These are phyloP conservation scores for Beauveria australis DNA, from an alignment of 2,329 filamentous ascomycete genomes.

Conservation along the genomic window DNA sequence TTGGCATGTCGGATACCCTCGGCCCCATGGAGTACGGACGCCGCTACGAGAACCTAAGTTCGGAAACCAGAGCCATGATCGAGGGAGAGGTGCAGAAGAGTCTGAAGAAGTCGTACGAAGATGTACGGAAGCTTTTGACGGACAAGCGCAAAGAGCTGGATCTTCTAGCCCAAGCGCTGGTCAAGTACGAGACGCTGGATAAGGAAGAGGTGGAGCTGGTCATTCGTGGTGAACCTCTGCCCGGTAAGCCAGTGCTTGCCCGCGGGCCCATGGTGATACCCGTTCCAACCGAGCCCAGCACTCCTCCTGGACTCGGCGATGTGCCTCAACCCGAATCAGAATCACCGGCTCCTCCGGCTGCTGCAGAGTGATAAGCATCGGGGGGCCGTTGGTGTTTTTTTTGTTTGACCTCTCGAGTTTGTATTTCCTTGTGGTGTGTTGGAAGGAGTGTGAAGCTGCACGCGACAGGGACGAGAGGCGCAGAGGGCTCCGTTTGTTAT, in stretches of 20 bases:
- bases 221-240: slow-evolving; percentile 74
- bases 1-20: slow-evolving; percentile 81
- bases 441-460: neutral
- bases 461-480: neutral
- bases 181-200: slow-evolving; percentile 90
- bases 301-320: slow-evolving; percentile 27
- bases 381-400: neutral
- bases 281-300: slow-evolving; percentile 26
- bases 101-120: slow-evolving; percentile 71
- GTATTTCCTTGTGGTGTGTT: neutral
- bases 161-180: slow-evolving; percentile 74
- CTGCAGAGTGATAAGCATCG: neutral
- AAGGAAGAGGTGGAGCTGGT: slow-evolving; percentile 87
- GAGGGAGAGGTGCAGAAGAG: slow-evolving; percentile 81
- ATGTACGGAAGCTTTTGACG: slow-evolving; percentile 63
- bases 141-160: slow-evolving; percentile 79
- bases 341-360: slow-evolving; percentile 9
- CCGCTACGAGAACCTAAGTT: slow-evolving; percentile 74
- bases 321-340: slow-evolving; percentile 25
- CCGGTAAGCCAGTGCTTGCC: slow-evolving; percentile 55
- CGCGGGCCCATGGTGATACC: slow-evolving; percentile 33
- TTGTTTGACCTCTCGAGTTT: neutral
- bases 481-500: neutral
- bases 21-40: slow-evolving; percentile 84
- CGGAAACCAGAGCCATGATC: slow-evolving; percentile 77